phyloP scores from a whole-genome alignment of 495 filamentous ascomycete species.

The Pseudotulostoma volvatum region DNA sequence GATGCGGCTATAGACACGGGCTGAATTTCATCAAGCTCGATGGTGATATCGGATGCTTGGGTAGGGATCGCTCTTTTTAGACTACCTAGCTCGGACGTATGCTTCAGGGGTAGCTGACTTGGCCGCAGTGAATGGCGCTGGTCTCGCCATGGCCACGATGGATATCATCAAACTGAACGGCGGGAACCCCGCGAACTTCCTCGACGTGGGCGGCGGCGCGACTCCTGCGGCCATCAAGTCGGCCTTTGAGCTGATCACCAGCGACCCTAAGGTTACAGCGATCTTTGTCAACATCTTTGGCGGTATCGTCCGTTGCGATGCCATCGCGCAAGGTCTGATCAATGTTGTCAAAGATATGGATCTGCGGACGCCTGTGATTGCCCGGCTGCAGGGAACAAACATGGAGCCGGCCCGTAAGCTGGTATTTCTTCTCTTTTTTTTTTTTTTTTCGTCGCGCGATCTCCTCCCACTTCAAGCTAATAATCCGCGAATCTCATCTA shows the following conservation, averaged over 20 bases:
- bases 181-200: constrained; percentile 90
- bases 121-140: constrained; percentile 72
- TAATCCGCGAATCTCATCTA: constrained; percentile 13
- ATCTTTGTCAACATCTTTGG: constrained; percentile 99
- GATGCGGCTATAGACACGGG: constrained; percentile 32
- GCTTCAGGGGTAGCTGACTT: no score
- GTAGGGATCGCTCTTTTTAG: constrained; percentile 11
- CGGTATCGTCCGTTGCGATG: constrained; percentile 95
- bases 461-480: no score
- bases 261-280: constrained; percentile 92
- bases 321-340: constrained; percentile 92
- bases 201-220: constrained; percentile 94
- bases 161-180: constrained; percentile 99
- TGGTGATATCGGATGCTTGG: constrained; percentile 93
- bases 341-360: constrained; percentile 85
- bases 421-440: constrained; percentile 24
- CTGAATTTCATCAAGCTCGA: constrained; percentile 99
- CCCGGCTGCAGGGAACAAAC: constrained; percentile 94
- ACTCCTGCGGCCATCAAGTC: constrained; percentile 92
- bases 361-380: constrained; percentile 89
- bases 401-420: constrained; percentile 89
- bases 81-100: no score
- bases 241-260: constrained; percentile 96
- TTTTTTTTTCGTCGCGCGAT: background rate
- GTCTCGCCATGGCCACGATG: constrained; percentile 99